Percentiles rank a stretch among this genome's conserved stretches.
Evolutionary conservation across 2,329 filamentous ascomycete species (phyloP).

Genomic region (Scedosporium minutisporum): DNA sequence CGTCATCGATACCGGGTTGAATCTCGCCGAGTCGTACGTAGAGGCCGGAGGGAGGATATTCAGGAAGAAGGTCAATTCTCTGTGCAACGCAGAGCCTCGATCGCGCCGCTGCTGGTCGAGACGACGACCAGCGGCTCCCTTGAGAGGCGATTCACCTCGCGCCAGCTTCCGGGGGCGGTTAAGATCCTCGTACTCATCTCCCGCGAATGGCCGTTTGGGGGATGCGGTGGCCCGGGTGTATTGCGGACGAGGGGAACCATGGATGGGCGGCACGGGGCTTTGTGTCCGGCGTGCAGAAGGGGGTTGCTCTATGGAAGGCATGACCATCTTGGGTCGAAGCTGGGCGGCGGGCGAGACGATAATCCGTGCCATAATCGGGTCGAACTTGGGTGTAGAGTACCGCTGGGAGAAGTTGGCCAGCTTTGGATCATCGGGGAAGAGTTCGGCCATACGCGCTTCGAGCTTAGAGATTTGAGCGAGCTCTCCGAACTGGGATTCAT

Average conservation of each 20-base stretch:
- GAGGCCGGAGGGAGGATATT: constrained; percentile 66
- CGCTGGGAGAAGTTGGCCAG: constrained; percentile 67
- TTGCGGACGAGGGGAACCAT: constrained; percentile 32
- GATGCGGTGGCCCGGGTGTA: constrained; percentile 40
- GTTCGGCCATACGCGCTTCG: constrained; percentile 82
- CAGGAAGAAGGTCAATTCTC: constrained; percentile 55
- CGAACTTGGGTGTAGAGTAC: constrained; percentile 62
- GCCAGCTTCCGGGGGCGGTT: constrained; percentile 76
- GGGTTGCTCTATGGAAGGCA: constrained; percentile 45
- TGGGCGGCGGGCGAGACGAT: constrained; percentile 76
- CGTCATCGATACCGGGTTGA: constrained; percentile 63
- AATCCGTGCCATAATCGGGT: constrained; percentile 70
- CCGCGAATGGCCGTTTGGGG: constrained; percentile 51
- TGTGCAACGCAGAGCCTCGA: constrained; percentile 60
- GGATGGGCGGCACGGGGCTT: constrained; percentile 29
- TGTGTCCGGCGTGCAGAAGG: constrained; percentile 27
- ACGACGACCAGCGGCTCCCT: constrained; percentile 77
- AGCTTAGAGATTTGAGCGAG: constrained; percentile 82
- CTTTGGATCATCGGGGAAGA: constrained; percentile 82
- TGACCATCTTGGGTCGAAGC: constrained; percentile 53
- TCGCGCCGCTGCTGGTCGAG: constrained; percentile 67
- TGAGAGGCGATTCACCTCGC: constrained; percentile 85
- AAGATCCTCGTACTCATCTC: constrained; percentile 58
- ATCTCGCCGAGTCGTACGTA: constrained; percentile 60
- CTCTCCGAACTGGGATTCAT: constrained; percentile 90